phyloP scores from a whole-genome alignment of 352 stramenopile genomes.

The Phytophthora ramorum region DNA sequence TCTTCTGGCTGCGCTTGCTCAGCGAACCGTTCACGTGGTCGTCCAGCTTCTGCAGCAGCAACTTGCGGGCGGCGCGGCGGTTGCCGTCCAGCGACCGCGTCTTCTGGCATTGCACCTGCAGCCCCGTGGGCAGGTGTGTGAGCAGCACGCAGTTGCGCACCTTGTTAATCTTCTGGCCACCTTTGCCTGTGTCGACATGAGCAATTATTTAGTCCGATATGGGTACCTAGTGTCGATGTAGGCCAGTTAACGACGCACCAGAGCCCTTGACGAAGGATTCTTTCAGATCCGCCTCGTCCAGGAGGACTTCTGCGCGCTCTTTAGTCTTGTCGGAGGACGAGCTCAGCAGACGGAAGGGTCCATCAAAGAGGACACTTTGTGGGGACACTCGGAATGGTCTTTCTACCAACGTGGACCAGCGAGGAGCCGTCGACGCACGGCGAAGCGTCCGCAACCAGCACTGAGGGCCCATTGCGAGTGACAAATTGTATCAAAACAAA shows the following conservation, averaged over 20 bases:
- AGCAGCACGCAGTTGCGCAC: conserved; percentile 90
- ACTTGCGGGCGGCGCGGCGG: conserved; percentile 70
- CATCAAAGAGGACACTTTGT: background rate
- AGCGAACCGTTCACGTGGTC: conserved; percentile 71
- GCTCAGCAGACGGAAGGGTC: background rate
- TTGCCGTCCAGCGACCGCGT: conserved; percentile 85
- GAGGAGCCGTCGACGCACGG: background rate
- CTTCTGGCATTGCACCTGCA: conserved; percentile 83
- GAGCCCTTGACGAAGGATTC: conserved; percentile 90
- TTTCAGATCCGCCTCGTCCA: conserved; percentile 72
- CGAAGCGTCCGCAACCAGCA: conserved; percentile 2
- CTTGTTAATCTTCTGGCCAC: conserved; percentile 94
- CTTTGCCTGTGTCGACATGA: conserved; percentile 56
- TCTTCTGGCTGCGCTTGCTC: conserved; percentile 70
- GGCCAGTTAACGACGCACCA: conserved; percentile 33
- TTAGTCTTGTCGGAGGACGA: background rate
- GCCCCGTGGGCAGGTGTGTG: conserved; percentile 80
- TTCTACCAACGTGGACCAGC: background rate
- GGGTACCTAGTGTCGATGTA: background rate
- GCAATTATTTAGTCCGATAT: background rate
- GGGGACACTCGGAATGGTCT: background rate
- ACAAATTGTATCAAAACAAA: background rate
- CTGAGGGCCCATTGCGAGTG: background rate
- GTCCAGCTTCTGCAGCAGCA: conserved; percentile 80
- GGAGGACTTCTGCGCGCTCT: conserved; percentile 34